Conservation (phyloP, 352 stramenopile species). For the Aphanomyces euteiches region DNA sequence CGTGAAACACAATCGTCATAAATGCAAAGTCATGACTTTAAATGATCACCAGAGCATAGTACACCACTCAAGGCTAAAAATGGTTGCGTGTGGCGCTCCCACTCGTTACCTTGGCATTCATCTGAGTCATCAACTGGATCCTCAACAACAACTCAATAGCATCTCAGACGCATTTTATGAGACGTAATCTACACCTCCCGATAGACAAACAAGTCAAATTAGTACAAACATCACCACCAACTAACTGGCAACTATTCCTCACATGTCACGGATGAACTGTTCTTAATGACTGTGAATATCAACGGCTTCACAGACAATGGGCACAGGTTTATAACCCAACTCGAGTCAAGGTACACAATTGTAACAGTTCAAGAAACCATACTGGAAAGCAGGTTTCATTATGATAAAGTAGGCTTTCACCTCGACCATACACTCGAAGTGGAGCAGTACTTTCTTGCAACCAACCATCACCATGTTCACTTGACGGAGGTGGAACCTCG, state of each 20-base stretch:
- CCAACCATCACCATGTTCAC: background rate
- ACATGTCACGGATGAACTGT: background rate
- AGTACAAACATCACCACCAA: too few species aligned
- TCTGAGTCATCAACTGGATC: background rate
- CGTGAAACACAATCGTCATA: background rate
- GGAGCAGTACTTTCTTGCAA: background rate
- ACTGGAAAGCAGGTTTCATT: background rate
- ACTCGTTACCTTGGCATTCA: background rate
- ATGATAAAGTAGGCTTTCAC: background rate
- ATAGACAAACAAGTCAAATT: too few species aligned
- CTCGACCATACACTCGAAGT: background rate
- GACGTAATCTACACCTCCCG: background rate
- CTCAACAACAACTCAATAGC: background rate
- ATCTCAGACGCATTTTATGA: too few species aligned
- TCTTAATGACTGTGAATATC: background rate
- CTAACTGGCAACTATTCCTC: too few species aligned
- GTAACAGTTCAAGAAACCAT: background rate
- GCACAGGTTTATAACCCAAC: background rate
- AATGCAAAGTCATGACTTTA: too few species aligned
- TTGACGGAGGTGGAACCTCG: background rate
- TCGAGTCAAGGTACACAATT: background rate
- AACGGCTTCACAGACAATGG: conserved; percentile 2
- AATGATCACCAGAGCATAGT: background rate
- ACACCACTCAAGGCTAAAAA: background rate
- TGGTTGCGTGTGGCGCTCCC: background rate